Base-by-base conservation (phyloP, 441 rosid species). In the Pelargonium myrrhifolium region DNA sequence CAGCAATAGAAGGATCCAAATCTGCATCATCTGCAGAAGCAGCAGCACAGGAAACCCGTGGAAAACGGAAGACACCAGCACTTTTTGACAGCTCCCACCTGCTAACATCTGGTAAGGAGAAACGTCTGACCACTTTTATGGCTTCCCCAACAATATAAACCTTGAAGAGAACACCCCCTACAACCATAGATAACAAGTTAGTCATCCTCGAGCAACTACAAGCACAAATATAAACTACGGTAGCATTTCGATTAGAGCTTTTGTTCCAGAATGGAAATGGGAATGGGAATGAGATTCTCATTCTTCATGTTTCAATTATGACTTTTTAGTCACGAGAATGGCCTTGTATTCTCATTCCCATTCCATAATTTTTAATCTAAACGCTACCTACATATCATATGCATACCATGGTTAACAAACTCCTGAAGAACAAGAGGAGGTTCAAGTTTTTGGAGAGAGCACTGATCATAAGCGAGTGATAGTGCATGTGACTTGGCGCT, bases 11-110 rank as follows among this genome's bases (percentile, higher is more conserved):
- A 74, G 98, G 98, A 74, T 92, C 98, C 71, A 92, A 71, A 71
- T 92, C 98, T 53, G 93, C 87, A 66, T 88, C 87, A 67, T 89
- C 96, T 22, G 90, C 98, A 69, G 96, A 87, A 82, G 95, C 96
- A 47, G 93, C 90, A 71, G 98, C 95, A 78, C 90, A 89, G 14
- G 96, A 92, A 70, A 92, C 95, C 78, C 96, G 80, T 58, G 98
- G 96, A 76, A 89, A 88, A 58, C 74, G 89, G 61, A 84, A 83
- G 2, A 92, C 87, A 26, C 96, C 96, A 35, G 84, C 87, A 71
- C 14, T 81, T 71, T 77, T 83, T 0, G 86, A 66, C 37, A 86
- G 85, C 74, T 84, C 91, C 67, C 81, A 64, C 53, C 74, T 83
- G 62, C 81, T 79, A 14, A 86, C 84, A 72, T 84, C 77, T 4